Base-by-base conservation (phyloP, 495 filamentous ascomycete species). In the Daldinia bambusicola region DNA sequence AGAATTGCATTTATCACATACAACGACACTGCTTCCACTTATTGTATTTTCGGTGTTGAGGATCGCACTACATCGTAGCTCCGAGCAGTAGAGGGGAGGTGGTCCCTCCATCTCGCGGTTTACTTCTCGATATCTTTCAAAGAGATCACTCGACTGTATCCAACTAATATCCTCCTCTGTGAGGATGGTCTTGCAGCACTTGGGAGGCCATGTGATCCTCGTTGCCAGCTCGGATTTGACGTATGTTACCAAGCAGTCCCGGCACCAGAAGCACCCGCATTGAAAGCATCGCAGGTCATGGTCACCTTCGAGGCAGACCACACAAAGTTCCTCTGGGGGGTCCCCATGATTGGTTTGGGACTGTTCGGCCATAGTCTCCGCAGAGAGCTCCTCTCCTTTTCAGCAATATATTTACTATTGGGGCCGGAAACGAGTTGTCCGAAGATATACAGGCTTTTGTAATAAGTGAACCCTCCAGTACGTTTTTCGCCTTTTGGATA, bases 201-300 rank as follows among this genome's bases (percentile, higher is more conserved):
- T 36, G 0, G 63, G 69, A 1, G 69, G 69, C 69, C 69, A 71
- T 1, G 0, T 4, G 1, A 7, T 6, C 26, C 26, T 38, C 37
- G 63, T 14, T 0, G n/a, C 2, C 1, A 67, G 1, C 22, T 4
- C 34, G 26, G 20, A 0, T 9, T 56, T 0, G 14, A 71, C 1
- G 5, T 52, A 52, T 20, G 2, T 8, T 14, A 0, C 0, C 14
- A 71, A 32, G 36, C 69, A 71, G 14, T 13, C 6, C 22, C 56
- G 30, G 12, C 67, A 70, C 26, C 41, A 66, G 10, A 9, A 14
- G 26, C 62, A 66, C 2, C 32, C 50, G 32, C 67, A 70, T 8
- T 4, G 48, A 14, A 70, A 36, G 6, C 10, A 20, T 3, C 67
- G 61, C 12, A 34, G 6, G 1, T 53, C 36, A n/a, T 9, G 2